Evolutionary conservation across 768 basidiomycete genomes (phyloP), one percentile per base, ranked within the genome.

Genomic region (Boletellus emodensis): DNA sequence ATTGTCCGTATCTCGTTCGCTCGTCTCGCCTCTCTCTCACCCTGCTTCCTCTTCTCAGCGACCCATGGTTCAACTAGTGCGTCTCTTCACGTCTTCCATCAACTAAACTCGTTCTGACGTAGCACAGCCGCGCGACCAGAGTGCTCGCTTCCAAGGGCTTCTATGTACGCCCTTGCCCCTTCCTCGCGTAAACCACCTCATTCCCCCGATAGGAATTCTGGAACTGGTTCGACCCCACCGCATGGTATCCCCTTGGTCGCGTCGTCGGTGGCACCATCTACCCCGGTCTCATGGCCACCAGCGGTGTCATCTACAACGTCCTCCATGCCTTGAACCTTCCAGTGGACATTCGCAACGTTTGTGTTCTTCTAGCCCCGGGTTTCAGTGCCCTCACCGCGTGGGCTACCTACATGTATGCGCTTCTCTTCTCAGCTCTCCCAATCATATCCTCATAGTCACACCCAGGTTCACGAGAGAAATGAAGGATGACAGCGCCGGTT

Each of bases 161-260:
- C 74, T 94, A 97, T 76, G 94, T 95, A 56, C 50, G 90, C 73
- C 2, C 6, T 30, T 30, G 18, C 9, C 42, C 17, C 6, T n/a
- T 4, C 15, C 5, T 47, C 8, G n/a, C 18, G 32, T 40, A 47
- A 18, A 5, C 10, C 54, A 41, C 24, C 47, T 60, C 38, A 58
- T 39, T 46, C 39, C 6, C 48, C 14, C 8, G 30, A 7, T 55
- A 96, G 93, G 95, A 90, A 84, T 98, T 99, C 73, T 99, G 96
- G 96, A 99, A 99, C 65, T 99, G 96, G 96, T 99, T 99, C 66
- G 96, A 99, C 71, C 94, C 94, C 18, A 96, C 95, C 4, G 95
- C 95, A 59, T 99, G 96, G 96, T 98, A 99, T 62, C 96, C 96
- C 11, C 83, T 99, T 0, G 96, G 96, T 40, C 92, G 96, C 61